phyloP scores from a whole-genome alignment of 345 rosid genomes.

The Bruguiera sexangula region DNA sequence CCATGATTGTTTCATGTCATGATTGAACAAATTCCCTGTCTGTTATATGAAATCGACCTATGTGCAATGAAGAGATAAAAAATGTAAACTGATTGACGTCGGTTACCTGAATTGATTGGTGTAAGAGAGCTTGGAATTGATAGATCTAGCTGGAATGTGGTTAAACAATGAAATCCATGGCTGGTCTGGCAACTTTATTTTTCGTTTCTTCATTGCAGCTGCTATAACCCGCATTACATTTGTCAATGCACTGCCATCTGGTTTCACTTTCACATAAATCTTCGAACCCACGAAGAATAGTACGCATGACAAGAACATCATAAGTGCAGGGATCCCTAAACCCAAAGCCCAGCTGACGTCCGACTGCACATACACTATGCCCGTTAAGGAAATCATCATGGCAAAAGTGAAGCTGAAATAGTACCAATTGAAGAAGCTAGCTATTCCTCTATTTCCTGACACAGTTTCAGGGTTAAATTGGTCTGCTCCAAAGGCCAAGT shows the following conservation, averaged over 20 bases:
- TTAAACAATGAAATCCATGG: slow-evolving; percentile 18
- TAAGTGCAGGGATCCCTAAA: slow-evolving; percentile 18
- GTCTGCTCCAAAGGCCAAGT: slow-evolving; percentile 22
- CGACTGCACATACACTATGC: slow-evolving; percentile 21
- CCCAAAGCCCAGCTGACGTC: slow-evolving; percentile 28
- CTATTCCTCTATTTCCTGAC: slow-evolving; percentile 20
- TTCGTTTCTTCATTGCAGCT: slow-evolving; percentile 23
- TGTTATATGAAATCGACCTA: too few species aligned
- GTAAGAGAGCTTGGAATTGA: slow-evolving; percentile 17
- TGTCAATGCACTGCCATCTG: slow-evolving; percentile 22
- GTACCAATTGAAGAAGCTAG: slow-evolving; percentile 33
- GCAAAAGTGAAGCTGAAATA: slow-evolving; percentile 25
- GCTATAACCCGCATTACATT: slow-evolving; percentile 20
- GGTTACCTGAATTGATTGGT: slow-evolving; percentile 21
- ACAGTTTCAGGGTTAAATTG: slow-evolving; percentile 24
- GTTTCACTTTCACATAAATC: slow-evolving; percentile 26
- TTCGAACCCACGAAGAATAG: slow-evolving; percentile 21
- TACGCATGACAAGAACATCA: slow-evolving; percentile 19
- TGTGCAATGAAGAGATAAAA: too few species aligned
- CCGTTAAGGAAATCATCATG: slow-evolving; percentile 15
- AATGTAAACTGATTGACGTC: not conserved
- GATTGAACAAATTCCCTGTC: too few species aligned
- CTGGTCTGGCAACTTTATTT: slow-evolving; percentile 2
- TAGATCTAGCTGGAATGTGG: slow-evolving; percentile 8
- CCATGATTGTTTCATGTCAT: too few species aligned